Conservation (phyloP, 2,329 filamentous ascomycete genomes). For the Clonostachys solani region DNA sequence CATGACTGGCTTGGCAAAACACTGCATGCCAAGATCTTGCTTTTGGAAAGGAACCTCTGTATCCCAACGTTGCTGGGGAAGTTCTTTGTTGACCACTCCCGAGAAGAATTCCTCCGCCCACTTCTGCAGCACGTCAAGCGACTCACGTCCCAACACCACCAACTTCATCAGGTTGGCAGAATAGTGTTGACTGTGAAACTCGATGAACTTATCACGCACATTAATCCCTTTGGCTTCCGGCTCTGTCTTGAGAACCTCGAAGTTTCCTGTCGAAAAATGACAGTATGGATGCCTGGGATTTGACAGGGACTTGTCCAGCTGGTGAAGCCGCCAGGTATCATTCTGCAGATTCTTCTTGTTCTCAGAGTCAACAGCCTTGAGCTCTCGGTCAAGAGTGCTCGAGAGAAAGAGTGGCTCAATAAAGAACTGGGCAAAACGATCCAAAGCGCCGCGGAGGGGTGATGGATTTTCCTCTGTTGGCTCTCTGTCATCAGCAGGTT, state of each 20-base stretch:
- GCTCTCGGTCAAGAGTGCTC: slow-evolving; percentile 79
- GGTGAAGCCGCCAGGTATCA: slow-evolving; percentile 82
- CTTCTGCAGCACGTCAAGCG: slow-evolving; percentile 73
- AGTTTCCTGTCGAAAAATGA: slow-evolving; percentile 88
- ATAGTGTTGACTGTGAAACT: slow-evolving; percentile 86
- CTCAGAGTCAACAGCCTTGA: slow-evolving; percentile 88
- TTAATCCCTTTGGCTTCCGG: slow-evolving; percentile 78
- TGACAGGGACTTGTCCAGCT: slow-evolving; percentile 83
- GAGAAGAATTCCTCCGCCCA: slow-evolving; percentile 86
- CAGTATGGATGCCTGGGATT: slow-evolving; percentile 85
- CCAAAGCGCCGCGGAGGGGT: slow-evolving; percentile 73
- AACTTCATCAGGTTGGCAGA: slow-evolving; percentile 94
- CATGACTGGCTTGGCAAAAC: slow-evolving; percentile 90
- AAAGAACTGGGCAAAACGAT: slow-evolving; percentile 93
- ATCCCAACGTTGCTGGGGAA: slow-evolving; percentile 56
- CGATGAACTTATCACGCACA: slow-evolving; percentile 86
- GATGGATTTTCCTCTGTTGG: slow-evolving; percentile 52
- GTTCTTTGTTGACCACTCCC: slow-evolving; percentile 74
- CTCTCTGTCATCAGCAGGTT: slow-evolving; percentile 58
- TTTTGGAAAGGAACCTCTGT: slow-evolving; percentile 44
- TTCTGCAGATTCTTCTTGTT: slow-evolving; percentile 97
- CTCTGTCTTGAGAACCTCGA: slow-evolving; percentile 78
- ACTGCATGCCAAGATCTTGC: slow-evolving; percentile 57
- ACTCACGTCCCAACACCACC: slow-evolving; percentile 77
- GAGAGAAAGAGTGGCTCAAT: slow-evolving; percentile 81